phyloP scores from a whole-genome alignment of 1,284 basidiomycete genomes.

The Cutaneotrichosporon dermatis region DNA sequence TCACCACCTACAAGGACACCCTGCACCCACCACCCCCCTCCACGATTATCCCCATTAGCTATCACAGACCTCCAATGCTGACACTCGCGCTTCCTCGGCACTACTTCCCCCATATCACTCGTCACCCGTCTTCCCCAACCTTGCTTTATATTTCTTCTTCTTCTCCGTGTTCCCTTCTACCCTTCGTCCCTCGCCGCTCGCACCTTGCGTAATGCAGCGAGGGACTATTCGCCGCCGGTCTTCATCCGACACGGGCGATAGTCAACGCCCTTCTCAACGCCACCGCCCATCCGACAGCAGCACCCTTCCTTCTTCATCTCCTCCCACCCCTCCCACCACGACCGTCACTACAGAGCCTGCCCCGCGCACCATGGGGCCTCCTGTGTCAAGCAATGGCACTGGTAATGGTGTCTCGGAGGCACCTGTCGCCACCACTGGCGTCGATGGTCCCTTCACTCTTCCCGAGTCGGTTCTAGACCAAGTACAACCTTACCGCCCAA shows the following conservation, averaged over 20 bases:
- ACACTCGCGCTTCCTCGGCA: too few relatives aligned
- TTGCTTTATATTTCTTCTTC: not conserved
- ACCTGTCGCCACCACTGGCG: not conserved
- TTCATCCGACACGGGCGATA: slow-evolving; percentile 4
- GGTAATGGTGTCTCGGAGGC: slow-evolving; percentile 8
- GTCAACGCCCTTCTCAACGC: slow-evolving; percentile 1
- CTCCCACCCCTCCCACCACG: not conserved
- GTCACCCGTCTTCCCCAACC: too few relatives aligned
- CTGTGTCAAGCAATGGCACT: slow-evolving; percentile 4
- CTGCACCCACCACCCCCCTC: too few relatives aligned
- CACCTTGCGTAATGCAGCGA: slow-evolving; percentile 19
- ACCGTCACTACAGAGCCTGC: not conserved
- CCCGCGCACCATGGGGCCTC: slow-evolving; percentile 13
- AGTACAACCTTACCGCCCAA: slow-evolving; percentile 9
- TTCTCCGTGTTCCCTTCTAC: not conserved
- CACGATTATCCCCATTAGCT: too few relatives aligned
- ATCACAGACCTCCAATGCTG: too few relatives aligned
- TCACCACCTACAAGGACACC: too few relatives aligned
- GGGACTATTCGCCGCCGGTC: slow-evolving; percentile 21
- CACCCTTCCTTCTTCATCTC: slow-evolving; percentile 5
- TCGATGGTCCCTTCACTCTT: slow-evolving; percentile 4
- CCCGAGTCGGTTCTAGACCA: not conserved
- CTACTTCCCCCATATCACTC: too few relatives aligned
- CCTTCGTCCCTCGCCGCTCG: not conserved
- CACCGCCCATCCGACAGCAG: slow-evolving; percentile 1